phyloP scores from a whole-genome alignment of 345 rosid species.

The Barbarea vulgaris region DNA sequence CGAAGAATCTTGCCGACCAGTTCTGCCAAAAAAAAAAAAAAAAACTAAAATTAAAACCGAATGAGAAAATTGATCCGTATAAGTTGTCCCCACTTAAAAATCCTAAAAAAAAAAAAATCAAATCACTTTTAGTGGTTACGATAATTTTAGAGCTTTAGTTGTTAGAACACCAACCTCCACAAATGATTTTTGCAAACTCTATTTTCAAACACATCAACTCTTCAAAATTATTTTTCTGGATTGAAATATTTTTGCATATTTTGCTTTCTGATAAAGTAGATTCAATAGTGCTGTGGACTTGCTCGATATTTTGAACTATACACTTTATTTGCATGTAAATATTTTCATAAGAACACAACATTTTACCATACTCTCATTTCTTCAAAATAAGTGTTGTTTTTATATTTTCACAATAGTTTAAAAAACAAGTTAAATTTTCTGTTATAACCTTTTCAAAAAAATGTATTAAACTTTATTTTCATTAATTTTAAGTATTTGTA shows the following conservation, averaged over 20 bases:
- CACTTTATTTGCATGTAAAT: not conserved
- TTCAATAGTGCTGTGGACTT: not conserved
- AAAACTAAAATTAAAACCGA: not conserved
- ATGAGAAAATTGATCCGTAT: not conserved
- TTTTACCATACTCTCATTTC: not conserved
- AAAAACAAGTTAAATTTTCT: not conserved
- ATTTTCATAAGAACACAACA: not conserved
- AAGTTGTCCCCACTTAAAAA: not conserved
- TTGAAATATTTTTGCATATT: not conserved
- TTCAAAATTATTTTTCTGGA: not conserved
- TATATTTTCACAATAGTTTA: not conserved
- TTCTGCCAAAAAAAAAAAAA: not conserved
- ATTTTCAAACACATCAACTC: not conserved
- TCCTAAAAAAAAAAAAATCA: not conserved
- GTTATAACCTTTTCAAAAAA: no score
- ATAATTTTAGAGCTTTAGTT: slow-evolving; percentile 17
- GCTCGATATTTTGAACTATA: not conserved
- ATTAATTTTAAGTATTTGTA: no score
- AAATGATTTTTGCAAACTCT: not conserved
- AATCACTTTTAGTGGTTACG: slow-evolving; percentile 12
- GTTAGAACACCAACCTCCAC: slow-evolving; percentile 14
- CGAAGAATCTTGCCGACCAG: slow-evolving; percentile 38
- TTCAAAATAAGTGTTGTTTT: not conserved
- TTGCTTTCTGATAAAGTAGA: not conserved
- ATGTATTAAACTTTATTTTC: no score